Evolutionary conservation across 2,329 filamentous ascomycete species (phyloP).

Genomic region (Dactylonectria estremocensis): DNA sequence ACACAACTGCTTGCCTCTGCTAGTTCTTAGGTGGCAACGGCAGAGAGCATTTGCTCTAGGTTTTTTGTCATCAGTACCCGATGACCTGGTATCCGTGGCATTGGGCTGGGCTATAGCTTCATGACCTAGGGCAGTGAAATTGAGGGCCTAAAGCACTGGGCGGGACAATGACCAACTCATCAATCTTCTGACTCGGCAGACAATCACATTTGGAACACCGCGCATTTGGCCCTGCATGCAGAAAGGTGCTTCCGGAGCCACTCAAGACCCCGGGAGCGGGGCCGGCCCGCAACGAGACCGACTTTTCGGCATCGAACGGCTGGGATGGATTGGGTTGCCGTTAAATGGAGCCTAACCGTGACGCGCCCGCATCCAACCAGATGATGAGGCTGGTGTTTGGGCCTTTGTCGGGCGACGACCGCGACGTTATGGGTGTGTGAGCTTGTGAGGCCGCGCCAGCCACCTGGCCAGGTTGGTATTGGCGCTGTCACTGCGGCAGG

Average conservation of each 20-base stretch:
- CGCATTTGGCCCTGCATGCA: constrained; percentile 38
- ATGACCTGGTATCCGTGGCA: constrained; percentile 34
- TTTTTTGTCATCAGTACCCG: constrained; percentile 39
- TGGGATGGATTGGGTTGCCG: constrained; percentile 40
- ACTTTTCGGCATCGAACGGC: constrained; percentile 42
- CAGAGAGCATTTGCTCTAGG: constrained; percentile 25
- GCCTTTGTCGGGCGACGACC: constrained; percentile 38
- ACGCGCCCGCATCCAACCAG: constrained; percentile 37
- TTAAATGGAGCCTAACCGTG: constrained; percentile 41
- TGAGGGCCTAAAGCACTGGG: constrained; percentile 36
- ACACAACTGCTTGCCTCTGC: constrained; percentile 1
- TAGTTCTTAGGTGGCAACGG: constrained; percentile 8
- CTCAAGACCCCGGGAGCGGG: constrained; percentile 40
- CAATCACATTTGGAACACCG: constrained; percentile 27
- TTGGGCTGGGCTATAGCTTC: constrained; percentile 27
- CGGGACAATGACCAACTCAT: constrained; percentile 40
- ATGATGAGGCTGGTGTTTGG: constrained; percentile 42
- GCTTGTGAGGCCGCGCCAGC: constrained; percentile 23
- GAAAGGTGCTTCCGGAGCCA: constrained; percentile 32
- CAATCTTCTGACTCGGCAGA: constrained; percentile 30
- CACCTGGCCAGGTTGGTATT: constrained; percentile 30
- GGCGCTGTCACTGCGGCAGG: constrained; percentile 27
- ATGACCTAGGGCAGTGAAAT: constrained; percentile 6
- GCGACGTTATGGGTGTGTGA: constrained; percentile 7
- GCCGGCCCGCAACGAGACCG: constrained; percentile 44